Evolutionary conservation across 495 filamentous ascomycete species (phyloP).

Genomic region (Aspergillus campestris): DNA sequence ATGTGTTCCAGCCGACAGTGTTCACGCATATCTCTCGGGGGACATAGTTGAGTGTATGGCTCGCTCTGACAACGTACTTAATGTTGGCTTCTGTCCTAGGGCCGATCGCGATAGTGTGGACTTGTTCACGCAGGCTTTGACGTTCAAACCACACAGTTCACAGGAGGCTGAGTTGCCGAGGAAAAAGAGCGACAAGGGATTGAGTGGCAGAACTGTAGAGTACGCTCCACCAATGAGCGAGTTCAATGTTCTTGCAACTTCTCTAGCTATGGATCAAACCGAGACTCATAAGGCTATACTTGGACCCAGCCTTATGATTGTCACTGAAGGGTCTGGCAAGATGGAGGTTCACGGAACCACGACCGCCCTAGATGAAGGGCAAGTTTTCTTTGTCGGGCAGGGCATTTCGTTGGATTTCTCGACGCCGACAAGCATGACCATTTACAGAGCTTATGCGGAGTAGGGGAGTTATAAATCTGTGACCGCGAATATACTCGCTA

Average conservation of each 20-base stretch:
- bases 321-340: slow-evolving; percentile 51
- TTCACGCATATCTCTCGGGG: slow-evolving; percentile 69
- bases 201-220: slow-evolving; percentile 48
- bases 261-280: slow-evolving; percentile 45
- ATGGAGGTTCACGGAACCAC: slow-evolving; percentile 41
- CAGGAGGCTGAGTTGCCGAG: slow-evolving; percentile 44
- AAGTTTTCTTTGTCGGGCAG: slow-evolving; percentile 60
- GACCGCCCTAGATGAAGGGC: slow-evolving; percentile 50
- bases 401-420: slow-evolving; percentile 44
- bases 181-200: slow-evolving; percentile 43
- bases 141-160: slow-evolving; percentile 50
- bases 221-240: slow-evolving; percentile 65
- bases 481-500: too few relatives aligned
- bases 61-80: slow-evolving; percentile 70
- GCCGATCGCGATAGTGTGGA: slow-evolving; percentile 54
- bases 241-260: slow-evolving; percentile 59
- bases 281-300: slow-evolving; percentile 48
- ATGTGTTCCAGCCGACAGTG: slow-evolving; percentile 69
- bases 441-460: slow-evolving; percentile 50
- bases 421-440: slow-evolving; percentile 42
- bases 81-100: slow-evolving; percentile 63
- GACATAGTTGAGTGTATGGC: slow-evolving; percentile 86
- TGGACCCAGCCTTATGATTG: slow-evolving; percentile 59
- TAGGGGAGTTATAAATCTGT: too few relatives aligned
- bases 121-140: slow-evolving; percentile 51